phyloP scores from a whole-genome alignment of 768 basidiomycete genomes.

The Boletus patriciae region DNA sequence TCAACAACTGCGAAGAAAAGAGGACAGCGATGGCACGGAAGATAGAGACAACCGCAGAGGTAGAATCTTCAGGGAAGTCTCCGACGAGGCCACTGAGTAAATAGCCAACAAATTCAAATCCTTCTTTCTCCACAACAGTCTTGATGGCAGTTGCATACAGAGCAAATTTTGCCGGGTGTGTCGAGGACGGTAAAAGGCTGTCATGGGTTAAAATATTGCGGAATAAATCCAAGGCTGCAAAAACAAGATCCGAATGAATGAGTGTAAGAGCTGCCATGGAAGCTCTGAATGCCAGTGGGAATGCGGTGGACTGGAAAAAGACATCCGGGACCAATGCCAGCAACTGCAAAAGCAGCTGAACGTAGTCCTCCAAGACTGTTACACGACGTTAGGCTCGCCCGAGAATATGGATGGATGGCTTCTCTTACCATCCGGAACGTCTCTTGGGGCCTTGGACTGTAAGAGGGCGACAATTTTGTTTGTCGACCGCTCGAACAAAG shows the following conservation, averaged over 20 bases:
- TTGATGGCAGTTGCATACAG: slow-evolving; percentile 64
- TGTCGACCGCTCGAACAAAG: slow-evolving; percentile 75
- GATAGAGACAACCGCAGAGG: slow-evolving; percentile 71
- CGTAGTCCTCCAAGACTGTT: slow-evolving; percentile 90
- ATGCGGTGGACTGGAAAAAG: slow-evolving; percentile 74
- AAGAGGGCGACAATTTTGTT: slow-evolving; percentile 66
- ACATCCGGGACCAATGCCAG: slow-evolving; percentile 68
- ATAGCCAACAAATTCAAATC: slow-evolving; percentile 65
- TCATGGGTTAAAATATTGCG: slow-evolving; percentile 75
- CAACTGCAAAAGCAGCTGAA: slow-evolving; percentile 75
- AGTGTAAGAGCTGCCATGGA: slow-evolving; percentile 78
- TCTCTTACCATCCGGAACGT: slow-evolving; percentile 86
- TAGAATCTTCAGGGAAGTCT: slow-evolving; percentile 86
- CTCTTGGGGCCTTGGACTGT: slow-evolving; percentile 63
- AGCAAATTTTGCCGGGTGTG: slow-evolving; percentile 58
- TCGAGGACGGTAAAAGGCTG: slow-evolving; percentile 50
- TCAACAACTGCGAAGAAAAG: slow-evolving; percentile 68
- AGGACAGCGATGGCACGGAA: slow-evolving; percentile 64
- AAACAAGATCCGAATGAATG: slow-evolving; percentile 78
- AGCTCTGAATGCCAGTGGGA: slow-evolving; percentile 75
- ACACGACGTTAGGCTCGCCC: slow-evolving; percentile 1
- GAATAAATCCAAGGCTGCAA: slow-evolving; percentile 80
- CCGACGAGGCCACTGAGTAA: slow-evolving; percentile 78
- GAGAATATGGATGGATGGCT: background rate
- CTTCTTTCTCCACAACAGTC: slow-evolving; percentile 64